phyloP scores from a whole-genome alignment of 164 flowering plant species.

The Macadamia tetraphylla region DNA sequence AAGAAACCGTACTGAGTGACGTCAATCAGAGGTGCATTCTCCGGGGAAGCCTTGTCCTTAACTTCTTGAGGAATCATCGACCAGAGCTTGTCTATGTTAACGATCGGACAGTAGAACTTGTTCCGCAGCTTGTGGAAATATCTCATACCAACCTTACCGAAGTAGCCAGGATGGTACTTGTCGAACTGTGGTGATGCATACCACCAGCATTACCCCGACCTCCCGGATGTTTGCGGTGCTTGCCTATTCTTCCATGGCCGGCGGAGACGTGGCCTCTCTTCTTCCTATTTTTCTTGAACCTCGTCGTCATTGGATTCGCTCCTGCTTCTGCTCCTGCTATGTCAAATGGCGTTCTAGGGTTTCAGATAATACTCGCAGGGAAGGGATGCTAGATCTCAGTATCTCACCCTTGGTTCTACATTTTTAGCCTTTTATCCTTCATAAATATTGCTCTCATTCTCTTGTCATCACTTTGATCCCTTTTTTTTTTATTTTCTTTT shows the following conservation, averaged over 20 bases:
- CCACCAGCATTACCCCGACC: conserved; percentile 56
- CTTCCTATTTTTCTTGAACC: conserved; percentile 59
- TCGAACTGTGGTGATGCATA: conserved; percentile 49
- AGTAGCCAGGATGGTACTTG: conserved; percentile 81
- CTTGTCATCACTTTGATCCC: too few species aligned
- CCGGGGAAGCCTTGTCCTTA: conserved; percentile 44
- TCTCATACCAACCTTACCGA: conserved; percentile 77
- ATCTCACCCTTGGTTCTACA: too few species aligned
- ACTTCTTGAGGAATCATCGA: conserved; percentile 61
- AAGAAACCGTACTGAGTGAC: conserved; percentile 66
- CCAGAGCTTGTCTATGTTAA: conserved; percentile 46
- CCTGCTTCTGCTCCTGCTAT: too few species aligned
- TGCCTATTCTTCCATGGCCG: conserved; percentile 73
- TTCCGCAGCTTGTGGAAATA: conserved; percentile 68
- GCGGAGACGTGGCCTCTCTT: conserved; percentile 42
- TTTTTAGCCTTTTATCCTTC: too few species aligned
- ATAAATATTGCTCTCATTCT: too few species aligned
- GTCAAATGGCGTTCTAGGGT: too few species aligned
- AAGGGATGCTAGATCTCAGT: too few species aligned
- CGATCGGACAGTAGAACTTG: conserved; percentile 49
- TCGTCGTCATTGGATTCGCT: conserved; percentile 42
- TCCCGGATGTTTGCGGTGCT: conserved; percentile 82
- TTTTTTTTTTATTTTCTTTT: too few species aligned
- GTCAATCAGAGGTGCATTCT: conserved; percentile 47
- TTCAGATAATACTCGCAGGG: too few species aligned